phyloP scores from a whole-genome alignment of 352 stramenopile species.

The Globisporangium cylindrosporum region DNA sequence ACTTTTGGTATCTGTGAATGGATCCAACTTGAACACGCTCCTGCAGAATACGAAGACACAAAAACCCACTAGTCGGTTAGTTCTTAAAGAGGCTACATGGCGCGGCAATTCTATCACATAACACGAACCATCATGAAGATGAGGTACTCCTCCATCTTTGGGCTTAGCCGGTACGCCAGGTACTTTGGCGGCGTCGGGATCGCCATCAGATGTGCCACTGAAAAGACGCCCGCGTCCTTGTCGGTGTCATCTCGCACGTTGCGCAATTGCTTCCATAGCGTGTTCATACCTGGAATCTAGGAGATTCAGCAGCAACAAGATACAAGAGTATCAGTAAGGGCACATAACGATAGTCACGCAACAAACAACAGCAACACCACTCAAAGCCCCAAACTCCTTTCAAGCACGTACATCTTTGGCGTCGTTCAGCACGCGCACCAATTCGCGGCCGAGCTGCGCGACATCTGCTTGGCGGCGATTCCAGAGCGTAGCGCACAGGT shows the following conservation, averaged over 20 bases:
- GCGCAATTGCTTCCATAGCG: constrained; percentile 78
- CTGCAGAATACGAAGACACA: constrained; percentile 21
- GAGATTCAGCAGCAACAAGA: neutral
- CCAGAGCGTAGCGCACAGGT: constrained; percentile 75
- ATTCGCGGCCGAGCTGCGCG: constrained; percentile 67
- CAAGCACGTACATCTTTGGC: constrained; percentile 61
- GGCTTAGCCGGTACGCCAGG: constrained; percentile 73
- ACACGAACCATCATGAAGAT: constrained; percentile 83
- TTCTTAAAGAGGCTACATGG: too few species aligned
- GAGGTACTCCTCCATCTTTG: constrained; percentile 85
- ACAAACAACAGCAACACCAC: neutral
- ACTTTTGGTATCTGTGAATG: constrained; percentile 84
- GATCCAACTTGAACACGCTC: constrained; percentile 72
- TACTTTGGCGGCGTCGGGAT: constrained; percentile 72
- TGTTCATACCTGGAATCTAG: constrained; percentile 76
- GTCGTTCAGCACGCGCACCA: constrained; percentile 77
- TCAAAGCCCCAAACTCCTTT: neutral
- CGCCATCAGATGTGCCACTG: constrained; percentile 71
- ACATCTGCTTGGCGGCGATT: constrained; percentile 64
- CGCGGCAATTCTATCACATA: neutral
- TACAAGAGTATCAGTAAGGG: neutral
- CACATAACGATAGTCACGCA: neutral
- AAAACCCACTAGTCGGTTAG: neutral
- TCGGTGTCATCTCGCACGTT: constrained; percentile 59
- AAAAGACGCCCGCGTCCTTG: constrained; percentile 53